A percentile compares a stretch with the other conserved stretches of the same genome.
Conservation (phyloP, 441 rosid genomes). For the Adansonia grandidieri region DNA sequence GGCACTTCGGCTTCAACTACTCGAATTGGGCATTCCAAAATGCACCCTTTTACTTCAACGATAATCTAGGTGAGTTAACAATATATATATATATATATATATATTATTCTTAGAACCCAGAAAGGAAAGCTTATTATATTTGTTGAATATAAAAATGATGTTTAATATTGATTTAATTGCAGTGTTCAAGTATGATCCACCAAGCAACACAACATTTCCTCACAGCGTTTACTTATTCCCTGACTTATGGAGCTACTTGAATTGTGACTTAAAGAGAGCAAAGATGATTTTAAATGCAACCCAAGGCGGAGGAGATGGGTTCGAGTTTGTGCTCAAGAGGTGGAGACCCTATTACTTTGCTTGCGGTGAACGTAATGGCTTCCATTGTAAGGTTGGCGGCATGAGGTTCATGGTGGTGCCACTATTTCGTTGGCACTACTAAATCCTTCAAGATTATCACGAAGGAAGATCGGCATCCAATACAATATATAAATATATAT, state of each 20-base stretch:
- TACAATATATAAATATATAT: no score
- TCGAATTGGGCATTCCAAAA: slow-evolving; percentile 54
- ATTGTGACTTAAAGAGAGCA: slow-evolving; percentile 45
- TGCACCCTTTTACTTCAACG: slow-evolving; percentile 60
- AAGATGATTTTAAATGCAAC: slow-evolving; percentile 46
- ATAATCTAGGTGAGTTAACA: slow-evolving; percentile 52
- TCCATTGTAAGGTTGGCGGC: slow-evolving; percentile 57
- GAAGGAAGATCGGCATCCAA: not conserved
- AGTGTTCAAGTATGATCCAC: slow-evolving; percentile 57
- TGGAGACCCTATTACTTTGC: slow-evolving; percentile 59
- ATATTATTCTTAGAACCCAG: no score
- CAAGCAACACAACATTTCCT: slow-evolving; percentile 42
- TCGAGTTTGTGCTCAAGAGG: slow-evolving; percentile 45
- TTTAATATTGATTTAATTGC: not conserved
- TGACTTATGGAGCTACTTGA: slow-evolving; percentile 44
- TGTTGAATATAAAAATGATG: not conserved
- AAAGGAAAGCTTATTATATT: not conserved
- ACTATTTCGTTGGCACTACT: not conserved
- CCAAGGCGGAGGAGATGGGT: slow-evolving; percentile 56
- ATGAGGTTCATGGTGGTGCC: not conserved
- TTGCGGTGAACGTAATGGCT: slow-evolving; percentile 57
- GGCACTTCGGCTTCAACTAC: slow-evolving; percentile 59
- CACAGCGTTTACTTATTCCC: slow-evolving; percentile 65
- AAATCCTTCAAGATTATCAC: not conserved
- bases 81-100: no score